phyloP scores from a whole-genome alignment of 2,329 filamentous ascomycete genomes.

The Monosporascus sp. region DNA sequence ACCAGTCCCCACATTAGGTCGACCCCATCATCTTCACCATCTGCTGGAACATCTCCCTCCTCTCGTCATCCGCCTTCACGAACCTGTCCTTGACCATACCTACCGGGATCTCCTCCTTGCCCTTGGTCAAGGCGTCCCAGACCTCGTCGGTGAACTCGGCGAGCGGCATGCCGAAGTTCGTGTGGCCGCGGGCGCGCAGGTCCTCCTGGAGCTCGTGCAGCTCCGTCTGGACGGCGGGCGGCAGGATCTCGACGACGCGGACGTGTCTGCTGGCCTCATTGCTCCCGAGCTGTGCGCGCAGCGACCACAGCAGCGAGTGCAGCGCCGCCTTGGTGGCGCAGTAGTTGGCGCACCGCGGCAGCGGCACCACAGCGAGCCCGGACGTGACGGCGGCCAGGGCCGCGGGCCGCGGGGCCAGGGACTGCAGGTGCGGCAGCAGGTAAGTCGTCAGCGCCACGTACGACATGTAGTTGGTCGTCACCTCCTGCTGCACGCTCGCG shows the following conservation, averaged over 20 bases:
- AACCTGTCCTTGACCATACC: constrained; percentile 13
- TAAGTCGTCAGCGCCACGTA: constrained; percentile 38
- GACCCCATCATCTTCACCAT: constrained; percentile 5
- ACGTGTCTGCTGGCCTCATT: constrained; percentile 23
- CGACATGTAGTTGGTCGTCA: constrained; percentile 43
- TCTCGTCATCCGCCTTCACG: constrained; percentile 11
- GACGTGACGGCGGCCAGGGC: constrained; percentile 33
- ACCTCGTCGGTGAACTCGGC: constrained; percentile 38
- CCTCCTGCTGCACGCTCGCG: constrained; percentile 31
- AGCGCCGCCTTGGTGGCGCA: constrained; percentile 49
- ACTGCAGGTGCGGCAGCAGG: constrained; percentile 39
- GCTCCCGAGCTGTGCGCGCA: constrained; percentile 35
- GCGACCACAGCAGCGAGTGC: constrained; percentile 38
- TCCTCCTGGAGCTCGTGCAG: constrained; percentile 38
- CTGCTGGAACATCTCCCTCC: constrained; percentile 7
- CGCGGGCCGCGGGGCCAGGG: constrained; percentile 11
- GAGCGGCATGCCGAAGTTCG: constrained; percentile 31
- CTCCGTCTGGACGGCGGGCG: constrained; percentile 42
- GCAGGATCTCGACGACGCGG: constrained; percentile 42
- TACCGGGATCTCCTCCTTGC: constrained; percentile 32
- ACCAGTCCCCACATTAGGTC: too few relatives aligned
- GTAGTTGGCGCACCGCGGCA: constrained; percentile 42
- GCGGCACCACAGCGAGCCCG: constrained; percentile 41
- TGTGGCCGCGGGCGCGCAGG: constrained; percentile 25
- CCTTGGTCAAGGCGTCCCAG: constrained; percentile 35